phyloP scores from a whole-genome alignment of 257 asterid species.

The Solanum neorickii region DNA sequence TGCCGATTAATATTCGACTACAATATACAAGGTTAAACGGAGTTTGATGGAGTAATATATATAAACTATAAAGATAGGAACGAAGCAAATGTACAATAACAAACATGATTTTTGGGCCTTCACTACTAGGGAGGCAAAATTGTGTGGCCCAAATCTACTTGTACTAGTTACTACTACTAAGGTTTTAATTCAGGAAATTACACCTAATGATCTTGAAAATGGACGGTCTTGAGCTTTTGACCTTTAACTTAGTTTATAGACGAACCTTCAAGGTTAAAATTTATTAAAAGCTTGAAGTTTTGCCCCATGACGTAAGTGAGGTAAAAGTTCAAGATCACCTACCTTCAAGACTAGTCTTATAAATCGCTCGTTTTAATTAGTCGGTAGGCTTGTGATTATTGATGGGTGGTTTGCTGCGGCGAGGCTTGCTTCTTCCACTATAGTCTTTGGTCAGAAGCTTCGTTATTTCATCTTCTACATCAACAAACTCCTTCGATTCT shows the following conservation, averaged over 20 bases:
- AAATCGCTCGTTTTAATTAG: neutral
- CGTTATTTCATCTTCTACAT: conserved; percentile 37
- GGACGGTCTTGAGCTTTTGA: neutral
- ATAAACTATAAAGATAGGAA: neutral
- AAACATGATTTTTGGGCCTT: conserved; percentile 10
- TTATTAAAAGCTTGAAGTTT: neutral
- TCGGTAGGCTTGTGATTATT: conserved; percentile 49
- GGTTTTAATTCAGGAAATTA: neutral
- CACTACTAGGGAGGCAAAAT: conserved; percentile 43
- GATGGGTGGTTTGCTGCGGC: conserved; percentile 62
- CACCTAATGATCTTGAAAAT: neutral
- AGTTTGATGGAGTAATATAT: neutral
- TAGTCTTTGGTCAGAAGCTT: conserved; percentile 49
- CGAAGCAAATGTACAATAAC: neutral
- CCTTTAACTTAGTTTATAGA: neutral
- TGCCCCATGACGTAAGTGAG: neutral
- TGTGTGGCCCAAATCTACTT: conserved; percentile 42
- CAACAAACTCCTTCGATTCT: conserved; percentile 16
- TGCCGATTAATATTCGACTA: neutral
- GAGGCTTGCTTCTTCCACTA: conserved; percentile 8
- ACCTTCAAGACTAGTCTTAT: neutral
- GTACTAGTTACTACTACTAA: neutral
- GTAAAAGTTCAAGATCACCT: neutral
- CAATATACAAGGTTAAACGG: neutral
- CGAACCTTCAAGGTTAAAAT: neutral